These are phyloP conservation scores for Euphorbia corollata DNA, from an alignment of 441 rosid species.

Conservation along the genomic window DNA sequence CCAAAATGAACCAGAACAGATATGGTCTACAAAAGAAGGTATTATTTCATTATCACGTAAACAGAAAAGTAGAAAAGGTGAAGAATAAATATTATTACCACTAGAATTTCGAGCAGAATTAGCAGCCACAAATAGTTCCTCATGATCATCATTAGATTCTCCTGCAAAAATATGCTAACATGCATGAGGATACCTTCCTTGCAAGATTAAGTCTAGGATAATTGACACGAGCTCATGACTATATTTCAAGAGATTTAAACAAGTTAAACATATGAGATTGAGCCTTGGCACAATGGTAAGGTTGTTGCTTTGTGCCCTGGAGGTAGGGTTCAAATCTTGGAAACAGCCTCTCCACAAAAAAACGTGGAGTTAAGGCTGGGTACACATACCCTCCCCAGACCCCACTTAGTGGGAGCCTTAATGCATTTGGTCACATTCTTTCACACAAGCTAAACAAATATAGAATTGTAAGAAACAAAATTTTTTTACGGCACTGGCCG, in stretches of 20 bases:
- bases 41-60: background rate
- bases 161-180: slow-evolving; percentile 39
- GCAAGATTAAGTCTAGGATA: slow-evolving; percentile 12
- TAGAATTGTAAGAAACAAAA: too few species aligned
- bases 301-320: too few species aligned
- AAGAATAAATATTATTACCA: slow-evolving; percentile 38
- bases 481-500: too few species aligned
- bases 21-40: slow-evolving; percentile 45
- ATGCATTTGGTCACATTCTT: too few species aligned
- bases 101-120: slow-evolving; percentile 60
- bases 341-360: too few species aligned
- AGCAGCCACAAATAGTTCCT: slow-evolving; percentile 79
- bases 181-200: background rate
- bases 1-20: slow-evolving; percentile 75
- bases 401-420: too few species aligned
- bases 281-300: too few species aligned
- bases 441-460: too few species aligned
- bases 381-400: too few species aligned
- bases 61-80: slow-evolving; percentile 11
- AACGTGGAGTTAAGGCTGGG: too few species aligned
- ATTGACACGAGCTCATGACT: background rate
- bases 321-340: too few species aligned
- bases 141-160: slow-evolving; percentile 82
- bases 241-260: slow-evolving; percentile 1
- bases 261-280: background rate